Base-by-base conservation (phyloP, 306 rosid species). In the Fagus sylvatica region DNA sequence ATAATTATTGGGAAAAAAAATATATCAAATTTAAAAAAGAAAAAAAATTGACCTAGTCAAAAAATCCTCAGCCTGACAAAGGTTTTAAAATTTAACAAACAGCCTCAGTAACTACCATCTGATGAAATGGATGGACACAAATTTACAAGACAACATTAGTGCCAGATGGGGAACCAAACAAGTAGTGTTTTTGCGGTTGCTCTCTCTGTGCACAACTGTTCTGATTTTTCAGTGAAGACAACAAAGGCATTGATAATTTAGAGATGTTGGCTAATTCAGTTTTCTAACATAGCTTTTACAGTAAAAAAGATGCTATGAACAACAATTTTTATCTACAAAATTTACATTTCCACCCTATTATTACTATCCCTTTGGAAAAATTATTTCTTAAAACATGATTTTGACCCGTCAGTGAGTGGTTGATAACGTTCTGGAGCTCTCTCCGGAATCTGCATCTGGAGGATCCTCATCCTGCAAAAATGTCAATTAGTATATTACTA, bases 391-490 rank as follows among this genome's bases (percentile, higher is more conserved):
- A 16, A 54, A 69, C 67, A 43, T 71, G 51, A 53, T 66, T 53
- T 71, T 72, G 69, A 65, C 64, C n/a, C 28, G 65, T 85, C 75
- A 78, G 22, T 61, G 43, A 51, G 77, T 19, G 37, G 49, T 46
- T 60, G 83, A 79, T 72, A 77, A 22, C 42, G 73, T 79, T 80
- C 82, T 62, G 76, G 83, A 54, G 76, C 59, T 70, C 34, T 69
- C 83, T 41, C 30, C 78, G 40, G 84, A 57, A 30, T 69, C 34
- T 73, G 70, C n/a, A 81, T 54, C n/a, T 56, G 73, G 19, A 43
- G 73, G 78, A 30, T 54, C n/a, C 74, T 61, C 77, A 19, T 78
- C 90, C 89, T 87, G 80, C 85, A 79, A 80, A 70, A 51, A 37
- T 2, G 17, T 6, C 62, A 56, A 3, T 3, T 65, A 75, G 48